Evolutionary conservation across 768 basidiomycete species (phyloP), one percentile per base, ranked within the genome.

Genomic region (Sporobolomyces pararoseus): DNA sequence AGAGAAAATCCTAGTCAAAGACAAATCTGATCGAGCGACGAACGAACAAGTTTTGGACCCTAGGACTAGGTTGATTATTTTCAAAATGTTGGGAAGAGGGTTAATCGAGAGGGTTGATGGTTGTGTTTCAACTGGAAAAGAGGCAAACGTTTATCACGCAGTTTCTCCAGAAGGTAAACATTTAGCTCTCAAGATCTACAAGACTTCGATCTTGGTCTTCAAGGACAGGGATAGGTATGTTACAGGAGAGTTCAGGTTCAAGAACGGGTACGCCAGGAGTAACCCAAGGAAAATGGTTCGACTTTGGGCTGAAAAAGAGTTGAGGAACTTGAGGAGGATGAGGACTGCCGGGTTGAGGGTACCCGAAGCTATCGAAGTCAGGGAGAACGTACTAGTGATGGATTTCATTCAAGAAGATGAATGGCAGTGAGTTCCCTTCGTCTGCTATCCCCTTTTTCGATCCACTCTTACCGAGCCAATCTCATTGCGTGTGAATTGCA

Each of bases 281-380:
- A 99, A 98, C 78, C 95, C 96, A 21, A 86, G 96, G 32, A 99
- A 99, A 81, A 98, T 99, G 95, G 94, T 99, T 25, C 85, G 92
- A 21, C 80, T 98, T 4, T 99, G 96, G 96, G 96, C 96, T 3
- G 96, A 99, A 80, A 99, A 99, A 81, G 96, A 99, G 80, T 89
- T 97, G 88, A 86, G 96, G 29, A 99, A 99, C 78, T 81, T 99
- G 70, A 88, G 89, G 78, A 85, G 96, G 37, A 81, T 99, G 53
- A 83, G 85, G 13, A 81, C 86, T n/a, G 90, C 90, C 25, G 93
- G 90, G 0, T 85, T 99, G 59, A 83, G 84, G 53, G 90, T 89
- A 70, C 96, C 96, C 1, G 88, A 90, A 53, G 90, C 93, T 3
- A 75, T 94, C 23, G 96, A 98, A 78, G 92, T 96, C 13, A 85